phyloP scores from a whole-genome alignment of 495 filamentous ascomycete species.

The Hypoxylon fragiforme region DNA sequence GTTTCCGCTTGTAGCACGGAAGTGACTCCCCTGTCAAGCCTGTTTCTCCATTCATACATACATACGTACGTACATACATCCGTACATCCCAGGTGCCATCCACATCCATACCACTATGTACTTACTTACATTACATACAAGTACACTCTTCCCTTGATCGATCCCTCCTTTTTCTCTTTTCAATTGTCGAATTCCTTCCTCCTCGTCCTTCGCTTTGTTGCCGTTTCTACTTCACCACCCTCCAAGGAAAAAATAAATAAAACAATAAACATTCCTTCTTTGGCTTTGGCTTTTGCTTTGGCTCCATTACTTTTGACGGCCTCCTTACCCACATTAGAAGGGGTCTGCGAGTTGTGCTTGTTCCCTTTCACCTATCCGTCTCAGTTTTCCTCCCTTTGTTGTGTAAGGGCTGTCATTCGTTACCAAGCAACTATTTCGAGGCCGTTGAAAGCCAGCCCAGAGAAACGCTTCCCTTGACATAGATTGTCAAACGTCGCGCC shows the following conservation, averaged over 20 bases:
- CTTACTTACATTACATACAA: too few relatives aligned
- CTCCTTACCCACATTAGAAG: slow-evolving; percentile 22
- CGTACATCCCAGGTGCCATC: too few relatives aligned
- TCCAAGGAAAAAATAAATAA: slow-evolving; percentile 6
- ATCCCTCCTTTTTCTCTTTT: slow-evolving; percentile 29
- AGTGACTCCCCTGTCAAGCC: slow-evolving; percentile 25
- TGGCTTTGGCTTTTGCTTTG: too few relatives aligned
- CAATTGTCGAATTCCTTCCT: slow-evolving; percentile 28
- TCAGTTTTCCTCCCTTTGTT: slow-evolving; percentile 16
- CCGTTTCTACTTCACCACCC: slow-evolving; percentile 18
- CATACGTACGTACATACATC: too few relatives aligned
- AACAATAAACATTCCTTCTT: slow-evolving; percentile 24
- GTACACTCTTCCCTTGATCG: slow-evolving; percentile 19
- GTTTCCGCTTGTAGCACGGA: slow-evolving; percentile 34
- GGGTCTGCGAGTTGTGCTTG: slow-evolving; percentile 16
- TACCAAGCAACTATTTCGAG: slow-evolving; percentile 18
- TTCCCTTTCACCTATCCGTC: slow-evolving; percentile 14
- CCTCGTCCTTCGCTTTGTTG: slow-evolving; percentile 31
- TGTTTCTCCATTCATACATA: slow-evolving; percentile 27
- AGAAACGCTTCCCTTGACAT: slow-evolving; percentile 23
- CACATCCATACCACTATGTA: too few relatives aligned
- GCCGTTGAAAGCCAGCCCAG: slow-evolving; percentile 10
- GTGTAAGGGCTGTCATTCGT: slow-evolving; percentile 31
- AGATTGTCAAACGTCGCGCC: slow-evolving; percentile 31
- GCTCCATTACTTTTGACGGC: slow-evolving; percentile 10